Base-by-base conservation (phyloP, 2,329 filamentous ascomycete genomes). In the Penicillium sp. region DNA sequence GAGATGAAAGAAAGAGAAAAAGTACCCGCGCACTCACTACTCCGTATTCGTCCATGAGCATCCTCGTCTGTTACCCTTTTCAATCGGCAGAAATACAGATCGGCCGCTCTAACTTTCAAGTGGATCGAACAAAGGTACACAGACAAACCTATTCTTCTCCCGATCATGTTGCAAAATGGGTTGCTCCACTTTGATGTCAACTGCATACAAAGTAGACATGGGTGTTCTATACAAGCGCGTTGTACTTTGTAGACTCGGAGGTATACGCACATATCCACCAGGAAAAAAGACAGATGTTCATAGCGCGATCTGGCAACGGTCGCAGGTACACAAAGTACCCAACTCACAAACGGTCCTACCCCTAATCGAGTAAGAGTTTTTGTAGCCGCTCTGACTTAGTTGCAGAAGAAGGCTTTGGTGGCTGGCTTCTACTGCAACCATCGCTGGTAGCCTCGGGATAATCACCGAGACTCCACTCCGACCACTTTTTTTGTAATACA, bases 381-480 rank as follows among this genome's bases (percentile, higher is more conserved):
- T 40, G 31, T 44, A 53, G 42, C 54, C 56, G 45, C 52, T 58
- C 53, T 60, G 52, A 50, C 46, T 47, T 62, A 63, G 58, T 44
- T 64, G 60, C 60, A 61, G 60, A 34, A 27, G 32, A 53, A 47
- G 51, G 59, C 42, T 49, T 49, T 48, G 48, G 53, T 54, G 52
- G 55, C 57, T 60, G 24, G 51, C 55, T 31, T 38, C 50, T 53
- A 39, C 55, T 61, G 59, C 52, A 61, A 55, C 53, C 48, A 48
- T 55, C 53, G 46, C 46, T 55, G 51, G 41, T 59, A 57, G 54
- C 53, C 45, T 58, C 58, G 61, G 61, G 55, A 54, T 53, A 52
- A 61, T 59, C 52, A 56, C 55, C 58, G 55, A 58, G 50, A 34
- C 50, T 27, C 61, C 54, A 55, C 59, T 51, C 31, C 38, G 45